phyloP scores from a whole-genome alignment of 768 basidiomycete genomes.

The Kwoniella newhampshirensis region DNA sequence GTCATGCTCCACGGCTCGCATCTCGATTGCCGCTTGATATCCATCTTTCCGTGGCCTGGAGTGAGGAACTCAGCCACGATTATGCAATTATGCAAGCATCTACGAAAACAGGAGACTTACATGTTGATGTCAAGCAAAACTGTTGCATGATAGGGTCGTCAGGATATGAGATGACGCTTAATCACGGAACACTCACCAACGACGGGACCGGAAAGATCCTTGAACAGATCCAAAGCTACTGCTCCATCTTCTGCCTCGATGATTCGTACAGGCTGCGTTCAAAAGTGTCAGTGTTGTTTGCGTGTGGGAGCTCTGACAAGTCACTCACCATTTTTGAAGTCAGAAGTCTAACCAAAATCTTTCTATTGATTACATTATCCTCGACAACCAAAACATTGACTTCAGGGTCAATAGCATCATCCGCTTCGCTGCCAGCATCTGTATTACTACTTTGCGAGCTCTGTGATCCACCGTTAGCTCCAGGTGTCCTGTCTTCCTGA shows the following conservation, averaged over 20 bases:
- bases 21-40: constrained; percentile 39
- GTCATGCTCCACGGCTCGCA: constrained; percentile 39
- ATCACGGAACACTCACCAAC: constrained; percentile 22
- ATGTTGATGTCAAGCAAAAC: constrained; percentile 51
- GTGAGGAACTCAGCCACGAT: not conserved
- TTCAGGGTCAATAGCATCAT: too few species aligned
- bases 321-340: constrained; percentile 30
- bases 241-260: constrained; percentile 44
- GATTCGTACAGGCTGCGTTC: constrained; percentile 28
- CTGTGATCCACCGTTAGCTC: not conserved
- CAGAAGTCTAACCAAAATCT: constrained; percentile 33
- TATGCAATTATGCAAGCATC: not conserved
- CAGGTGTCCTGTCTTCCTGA: not conserved
- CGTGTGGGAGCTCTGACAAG: not conserved
- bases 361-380: constrained; percentile 45
- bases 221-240: constrained; percentile 39
- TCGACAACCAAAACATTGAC: constrained; percentile 48
- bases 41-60: constrained; percentile 47
- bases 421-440: not conserved
- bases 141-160: not conserved
- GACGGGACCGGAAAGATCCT: constrained; percentile 13
- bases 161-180: not conserved
- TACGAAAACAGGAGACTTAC: constrained; percentile 7
- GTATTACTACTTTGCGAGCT: not conserved
- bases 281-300: constrained; percentile 4